Percentiles rank a stretch among this genome's conserved stretches.
Conservation (phyloP, 2,329 filamentous ascomycete genomes). For the Ascochyta clinopodiicola region DNA sequence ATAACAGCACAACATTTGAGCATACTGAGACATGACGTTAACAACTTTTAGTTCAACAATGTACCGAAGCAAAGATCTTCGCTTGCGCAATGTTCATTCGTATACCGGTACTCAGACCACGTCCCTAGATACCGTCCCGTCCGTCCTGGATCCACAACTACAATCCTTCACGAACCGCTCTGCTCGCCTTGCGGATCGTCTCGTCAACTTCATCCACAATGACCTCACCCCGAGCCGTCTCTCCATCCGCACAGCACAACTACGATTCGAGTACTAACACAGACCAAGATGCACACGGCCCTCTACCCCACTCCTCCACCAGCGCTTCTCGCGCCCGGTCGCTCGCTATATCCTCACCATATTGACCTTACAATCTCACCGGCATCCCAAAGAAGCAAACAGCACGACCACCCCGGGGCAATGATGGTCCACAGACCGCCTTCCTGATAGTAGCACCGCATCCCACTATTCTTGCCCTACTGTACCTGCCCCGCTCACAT, state of each 20-base stretch:
- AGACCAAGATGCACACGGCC: not conserved
- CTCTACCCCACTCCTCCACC: not conserved
- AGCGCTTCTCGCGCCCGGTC: conserved; percentile 10
- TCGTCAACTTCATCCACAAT: not conserved
- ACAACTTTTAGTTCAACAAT: too few relatives aligned
- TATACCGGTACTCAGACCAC: not conserved
- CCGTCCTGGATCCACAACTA: not conserved
- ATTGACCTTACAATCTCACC: not conserved
- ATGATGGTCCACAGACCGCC: not conserved
- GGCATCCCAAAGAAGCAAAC: conserved; percentile 13
- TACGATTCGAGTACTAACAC: not conserved
- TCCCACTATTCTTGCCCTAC: conserved; percentile 2
- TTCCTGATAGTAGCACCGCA: not conserved
- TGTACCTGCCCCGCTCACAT: conserved; percentile 4
- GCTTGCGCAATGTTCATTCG: not conserved
- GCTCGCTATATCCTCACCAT: not conserved
- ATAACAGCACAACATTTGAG: too few relatives aligned
- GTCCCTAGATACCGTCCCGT: not conserved
- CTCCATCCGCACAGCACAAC: not conserved
- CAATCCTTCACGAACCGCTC: not conserved
- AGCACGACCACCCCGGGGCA: conserved; percentile 2
- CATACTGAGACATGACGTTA: too few relatives aligned
- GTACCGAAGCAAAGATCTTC: not conserved
- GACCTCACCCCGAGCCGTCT: conserved; percentile 2
- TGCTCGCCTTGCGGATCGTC: conserved; percentile 3